Evolutionary conservation across 208 protist species (phyloP), one percentile per base, ranked within the genome.

Genomic region (Porcisia hertigi): DNA sequence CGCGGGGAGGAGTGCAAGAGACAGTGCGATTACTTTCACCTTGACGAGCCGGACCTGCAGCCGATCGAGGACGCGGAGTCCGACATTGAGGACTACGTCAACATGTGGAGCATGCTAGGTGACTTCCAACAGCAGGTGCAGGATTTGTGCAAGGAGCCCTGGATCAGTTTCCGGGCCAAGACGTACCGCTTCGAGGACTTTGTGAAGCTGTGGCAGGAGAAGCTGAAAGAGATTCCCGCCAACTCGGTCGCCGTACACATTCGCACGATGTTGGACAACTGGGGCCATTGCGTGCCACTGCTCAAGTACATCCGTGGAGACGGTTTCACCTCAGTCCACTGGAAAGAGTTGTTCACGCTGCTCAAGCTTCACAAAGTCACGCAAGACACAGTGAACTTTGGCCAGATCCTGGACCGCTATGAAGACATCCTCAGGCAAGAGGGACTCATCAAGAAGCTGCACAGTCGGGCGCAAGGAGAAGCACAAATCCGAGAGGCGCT

Each of bases 161-260:
- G 98, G 98, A 91, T 99, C 79, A 92, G 86, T 52, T 98, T 99
- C 80, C 89, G 98, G 57, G 78, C 88, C 11, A 98, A 98, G 78
- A 60, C 94, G 54, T 98, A 94, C 83, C 83, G 92, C n/a, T 98
- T 99, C 73, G 98, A 98, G 58, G 98, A 99, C 77, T 99, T 98
- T 83, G 86, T 98, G 30, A 89, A 89, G 71, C 49, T 91, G n/a
- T 99, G 98, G 98, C 79, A 88, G 54, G 96, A 97, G 62, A 91
- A 91, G 80, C 67, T 98, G 64, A 92, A 92, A 76, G 89, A 91
- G 63, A 79, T 96, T 52, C 81, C 83, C 12, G 71, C 84, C 3
- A 97, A 93, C 73, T 85, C 92, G 7, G 94, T 95, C n/a, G 95
- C 85, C 45, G 80, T 97, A 47, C 92, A 97, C 81, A 93, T 99